Conservation (phyloP, 129 eudicot genomes). For the Flaveria linearis region DNA sequence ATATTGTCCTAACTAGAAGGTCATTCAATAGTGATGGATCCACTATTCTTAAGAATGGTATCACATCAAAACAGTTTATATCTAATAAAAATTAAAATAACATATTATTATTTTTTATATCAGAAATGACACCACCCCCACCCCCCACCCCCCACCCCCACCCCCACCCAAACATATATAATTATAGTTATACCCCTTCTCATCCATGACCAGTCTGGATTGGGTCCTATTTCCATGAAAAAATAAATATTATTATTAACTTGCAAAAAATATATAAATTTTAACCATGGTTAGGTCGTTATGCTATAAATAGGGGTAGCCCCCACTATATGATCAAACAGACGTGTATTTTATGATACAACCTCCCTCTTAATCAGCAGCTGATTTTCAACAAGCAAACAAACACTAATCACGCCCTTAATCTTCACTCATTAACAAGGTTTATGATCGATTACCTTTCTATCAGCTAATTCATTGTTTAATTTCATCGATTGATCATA, state of each 20-base stretch:
- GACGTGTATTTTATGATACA: conserved; percentile 10
- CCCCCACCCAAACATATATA: background rate
- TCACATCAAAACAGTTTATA: background rate
- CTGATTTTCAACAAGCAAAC: conserved; percentile 20
- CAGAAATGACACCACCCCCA: background rate
- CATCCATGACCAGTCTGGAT: conserved; percentile 11
- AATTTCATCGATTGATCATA: conserved; percentile 2
- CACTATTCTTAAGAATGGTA: too few relatives aligned
- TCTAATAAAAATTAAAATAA: too few relatives aligned
- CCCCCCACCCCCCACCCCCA: background rate
- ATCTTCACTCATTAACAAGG: conserved; percentile 29
- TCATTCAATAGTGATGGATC: too few relatives aligned
- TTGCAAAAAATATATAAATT: background rate
- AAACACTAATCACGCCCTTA: background rate
- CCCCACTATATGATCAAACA: conserved; percentile 29
- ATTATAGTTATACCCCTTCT: background rate
- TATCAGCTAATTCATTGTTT: conserved; percentile 11
- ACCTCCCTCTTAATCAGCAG: conserved; percentile 16
- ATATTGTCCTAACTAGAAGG: too few relatives aligned
- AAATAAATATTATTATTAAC: background rate
- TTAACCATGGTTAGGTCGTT: conserved; percentile 28
- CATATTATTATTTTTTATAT: background rate
- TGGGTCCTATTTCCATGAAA: conserved; percentile 1
- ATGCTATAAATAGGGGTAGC: conserved; percentile 36
- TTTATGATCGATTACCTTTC: conserved; percentile 4